Conservation (phyloP, 139 green algal species). For the Astrephomene gubernaculifera region DNA sequence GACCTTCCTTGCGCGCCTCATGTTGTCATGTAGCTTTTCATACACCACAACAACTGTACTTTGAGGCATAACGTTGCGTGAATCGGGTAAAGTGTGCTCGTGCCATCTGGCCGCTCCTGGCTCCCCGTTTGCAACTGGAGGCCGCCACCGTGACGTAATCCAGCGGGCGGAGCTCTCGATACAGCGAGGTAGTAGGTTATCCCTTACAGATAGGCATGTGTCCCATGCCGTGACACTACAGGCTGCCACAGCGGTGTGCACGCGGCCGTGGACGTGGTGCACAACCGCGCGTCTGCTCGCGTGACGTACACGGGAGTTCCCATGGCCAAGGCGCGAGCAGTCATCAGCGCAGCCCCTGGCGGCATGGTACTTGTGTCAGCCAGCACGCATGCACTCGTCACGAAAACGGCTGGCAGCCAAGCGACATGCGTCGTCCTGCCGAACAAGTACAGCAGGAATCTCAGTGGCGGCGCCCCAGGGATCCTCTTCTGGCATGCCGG, state of each 20-base stretch:
- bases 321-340: background rate
- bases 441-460: background rate
- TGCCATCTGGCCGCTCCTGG: too few relatives aligned
- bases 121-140: too few relatives aligned
- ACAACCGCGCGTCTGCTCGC: background rate
- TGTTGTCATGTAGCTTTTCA: too few relatives aligned
- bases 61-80: too few relatives aligned
- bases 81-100: too few relatives aligned
- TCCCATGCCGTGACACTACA: too few relatives aligned
- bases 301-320: conserved; percentile 1
- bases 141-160: too few relatives aligned
- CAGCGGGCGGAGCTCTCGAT: too few relatives aligned
- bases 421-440: background rate
- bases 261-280: background rate
- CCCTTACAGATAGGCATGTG: too few relatives aligned
- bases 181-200: too few relatives aligned
- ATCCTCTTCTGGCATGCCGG: background rate
- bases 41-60: too few relatives aligned
- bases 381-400: background rate
- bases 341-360: background rate
- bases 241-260: background rate
- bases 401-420: background rate
- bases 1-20: too few relatives aligned
- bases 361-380: background rate
- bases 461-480: background rate